Conservation (phyloP, 129 eudicot genomes). For the Deinandra increscens region DNA sequence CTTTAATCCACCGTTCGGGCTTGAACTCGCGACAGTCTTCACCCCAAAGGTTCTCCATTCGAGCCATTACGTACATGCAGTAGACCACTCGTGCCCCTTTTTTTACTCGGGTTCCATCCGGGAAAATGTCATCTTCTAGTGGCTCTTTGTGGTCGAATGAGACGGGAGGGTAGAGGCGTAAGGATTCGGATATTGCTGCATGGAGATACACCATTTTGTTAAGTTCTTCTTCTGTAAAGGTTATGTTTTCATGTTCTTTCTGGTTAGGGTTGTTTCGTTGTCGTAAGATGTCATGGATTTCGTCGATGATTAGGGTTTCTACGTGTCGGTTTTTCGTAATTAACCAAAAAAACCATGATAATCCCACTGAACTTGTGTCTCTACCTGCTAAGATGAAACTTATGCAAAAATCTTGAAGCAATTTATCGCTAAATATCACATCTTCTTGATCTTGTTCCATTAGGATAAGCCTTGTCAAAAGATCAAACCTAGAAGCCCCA, state of each 20-base stretch:
- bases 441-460: conserved; percentile 31
- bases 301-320: conserved; percentile 43
- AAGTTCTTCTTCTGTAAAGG: conserved; percentile 49
- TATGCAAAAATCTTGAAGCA: conserved; percentile 61
- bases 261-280: conserved; percentile 14
- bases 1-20: conserved; percentile 68
- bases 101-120: conserved; percentile 44
- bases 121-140: conserved; percentile 49
- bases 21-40: conserved; percentile 46
- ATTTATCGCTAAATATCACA: conserved; percentile 40
- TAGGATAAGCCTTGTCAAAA: conserved; percentile 53
- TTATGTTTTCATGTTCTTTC: conserved; percentile 8
- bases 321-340: conserved; percentile 37
- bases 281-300: conserved; percentile 33
- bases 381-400: conserved; percentile 67
- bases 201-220: conserved; percentile 65
- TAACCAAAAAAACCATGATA: conserved; percentile 71
- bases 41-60: conserved; percentile 58
- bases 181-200: conserved; percentile 55
- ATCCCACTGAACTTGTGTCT: conserved; percentile 67
- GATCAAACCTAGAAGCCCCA: conserved; percentile 33
- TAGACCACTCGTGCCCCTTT: conserved; percentile 46
- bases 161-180: conserved; percentile 66
- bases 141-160: conserved; percentile 61
- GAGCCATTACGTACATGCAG: conserved; percentile 43